Conservation (phyloP, 1,284 basidiomycete species). For the Porphyrellus sp. region DNA sequence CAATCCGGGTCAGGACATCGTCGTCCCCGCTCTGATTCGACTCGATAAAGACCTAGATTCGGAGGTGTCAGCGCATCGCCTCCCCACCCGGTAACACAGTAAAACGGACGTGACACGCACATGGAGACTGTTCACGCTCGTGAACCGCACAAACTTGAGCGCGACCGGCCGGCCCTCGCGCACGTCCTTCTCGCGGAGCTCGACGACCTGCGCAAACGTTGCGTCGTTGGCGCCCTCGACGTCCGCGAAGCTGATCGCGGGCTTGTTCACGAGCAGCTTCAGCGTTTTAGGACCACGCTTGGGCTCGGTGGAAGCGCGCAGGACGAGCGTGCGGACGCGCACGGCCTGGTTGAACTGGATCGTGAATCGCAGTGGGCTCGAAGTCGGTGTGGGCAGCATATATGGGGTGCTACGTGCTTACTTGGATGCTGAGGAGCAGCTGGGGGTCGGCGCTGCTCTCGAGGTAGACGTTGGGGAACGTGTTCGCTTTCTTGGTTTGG, state of each 20-base stretch:
- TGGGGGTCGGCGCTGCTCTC: slow-evolving; percentile 82
- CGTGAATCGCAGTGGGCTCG: neutral
- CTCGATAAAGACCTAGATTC: slow-evolving; percentile 66
- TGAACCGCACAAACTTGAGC: slow-evolving; percentile 76
- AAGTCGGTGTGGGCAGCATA: neutral
- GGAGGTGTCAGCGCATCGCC: neutral
- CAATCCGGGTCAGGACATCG: slow-evolving; percentile 62
- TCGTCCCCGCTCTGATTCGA: slow-evolving; percentile 75
- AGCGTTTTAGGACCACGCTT: slow-evolving; percentile 62
- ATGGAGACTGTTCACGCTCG: slow-evolving; percentile 70
- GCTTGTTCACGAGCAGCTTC: slow-evolving; percentile 67
- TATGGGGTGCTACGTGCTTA: slow-evolving; percentile 38
- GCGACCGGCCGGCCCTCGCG: slow-evolving; percentile 55
- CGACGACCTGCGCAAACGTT: slow-evolving; percentile 53
- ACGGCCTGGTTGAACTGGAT: slow-evolving; percentile 72
- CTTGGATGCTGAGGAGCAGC: slow-evolving; percentile 65
- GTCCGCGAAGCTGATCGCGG: slow-evolving; percentile 66
- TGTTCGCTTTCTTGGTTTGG: slow-evolving; percentile 47
- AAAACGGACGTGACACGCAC: slow-evolving; percentile 50
- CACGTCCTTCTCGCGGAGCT: slow-evolving; percentile 51
- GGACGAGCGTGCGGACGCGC: slow-evolving; percentile 65
- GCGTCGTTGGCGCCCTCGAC: slow-evolving; percentile 51
- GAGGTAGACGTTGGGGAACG: slow-evolving; percentile 46
- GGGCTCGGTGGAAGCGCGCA: slow-evolving; percentile 50
- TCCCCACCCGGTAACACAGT: slow-evolving; percentile 29